Evolutionary conservation across 2,329 filamentous ascomycete species (phyloP), one percentile per base, ranked within the genome.

Genomic region (Lojkania enalia): DNA sequence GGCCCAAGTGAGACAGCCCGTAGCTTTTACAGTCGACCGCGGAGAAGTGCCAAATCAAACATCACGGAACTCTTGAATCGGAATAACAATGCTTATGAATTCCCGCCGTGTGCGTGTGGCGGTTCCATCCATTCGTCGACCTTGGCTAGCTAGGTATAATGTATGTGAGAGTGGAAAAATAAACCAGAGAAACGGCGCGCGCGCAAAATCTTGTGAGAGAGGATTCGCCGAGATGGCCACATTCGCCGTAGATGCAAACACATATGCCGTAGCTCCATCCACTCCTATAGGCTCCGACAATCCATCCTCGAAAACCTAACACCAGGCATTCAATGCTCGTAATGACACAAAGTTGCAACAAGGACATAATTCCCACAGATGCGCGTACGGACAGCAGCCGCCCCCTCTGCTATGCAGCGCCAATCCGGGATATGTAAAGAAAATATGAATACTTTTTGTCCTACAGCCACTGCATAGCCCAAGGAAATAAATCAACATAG

Each of bases 201-300:
- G 41, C 46, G 37, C 35, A 40, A 30, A 29, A 36, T 23, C n/a
- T n/a, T n/a, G n/a, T 39, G 46, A 49, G 46, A 42, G 46, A 35
- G 21, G 29, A 33, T 39, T 35, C 29, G 35, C 14, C 40, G 32
- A 30, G 29, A 30, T n/a, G 39, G 41, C 27, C 31, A 33, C 29
- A 18, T 35, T 48, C 45, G 45, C 45, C 29, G 35, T n/a, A 49
- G 46, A 46, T 46, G 46, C 42, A 42, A 35, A 49, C 37, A 41
- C 44, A 42, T 33, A 39, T 37, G 38, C 41, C 23, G 18, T 13
- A 20, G 33, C 35, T 36, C 40, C 35, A 20, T 16, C 40, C 16
- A 16, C 5, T 42, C 38, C 44, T 42, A n/a, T 15, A 40, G 42
- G 29, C 42, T 33, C 35, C 35, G 39, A 7, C 25, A 20, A 29